Evolutionary conservation across 495 filamentous ascomycete genomes (phyloP), one percentile per base, ranked within the genome.

Genomic region (Penicillium verhagenii): DNA sequence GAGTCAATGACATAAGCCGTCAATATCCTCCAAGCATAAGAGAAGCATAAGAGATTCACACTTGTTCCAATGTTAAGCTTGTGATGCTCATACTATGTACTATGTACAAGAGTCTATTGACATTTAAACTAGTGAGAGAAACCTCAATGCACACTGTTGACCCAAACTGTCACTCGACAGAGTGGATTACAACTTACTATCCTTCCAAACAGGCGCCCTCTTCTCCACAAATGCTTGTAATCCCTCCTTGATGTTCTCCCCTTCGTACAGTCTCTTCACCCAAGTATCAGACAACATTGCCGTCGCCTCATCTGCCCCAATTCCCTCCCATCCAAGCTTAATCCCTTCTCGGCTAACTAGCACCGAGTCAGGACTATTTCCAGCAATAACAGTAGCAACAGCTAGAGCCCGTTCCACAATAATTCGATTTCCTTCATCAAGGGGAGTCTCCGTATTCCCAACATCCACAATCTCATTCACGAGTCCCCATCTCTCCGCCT

Each of bases 191-290:
- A 96, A 60, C 75, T 93, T 94, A 70, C 86, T 88, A 65, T 86
- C 79, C 66, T 78, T 79, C 90, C 91, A 95, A 54, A 72, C 76
- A 24, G 89, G 83, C 72, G 80, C 79, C 73, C 89, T 81, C 77
- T 84, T 91, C 81, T 93, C 90, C 51, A 89, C 83, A 79, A 96
- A 96, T 50, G 87, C 88, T 74, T 59, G 76, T 48, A 95, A 69
- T 0, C 90, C 91, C 73, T 95, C 91, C 66, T 76, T 82, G 59
- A 90, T 86, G 77, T 95, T 95, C 71, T 90, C 84, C 5, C 89
- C 91, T 20, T 67, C 76, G 50, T 85, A 75, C 59, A 96, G 77
- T 64, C 76, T 67, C 56, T 63, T 71, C 64, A 78, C 87, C 81
- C 82, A 79, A 6, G 78, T 82, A 54, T 80, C 79, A 40, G 74